phyloP scores from a whole-genome alignment of 1,284 basidiomycete genomes.

The Cryptococcus wingfieldii region DNA sequence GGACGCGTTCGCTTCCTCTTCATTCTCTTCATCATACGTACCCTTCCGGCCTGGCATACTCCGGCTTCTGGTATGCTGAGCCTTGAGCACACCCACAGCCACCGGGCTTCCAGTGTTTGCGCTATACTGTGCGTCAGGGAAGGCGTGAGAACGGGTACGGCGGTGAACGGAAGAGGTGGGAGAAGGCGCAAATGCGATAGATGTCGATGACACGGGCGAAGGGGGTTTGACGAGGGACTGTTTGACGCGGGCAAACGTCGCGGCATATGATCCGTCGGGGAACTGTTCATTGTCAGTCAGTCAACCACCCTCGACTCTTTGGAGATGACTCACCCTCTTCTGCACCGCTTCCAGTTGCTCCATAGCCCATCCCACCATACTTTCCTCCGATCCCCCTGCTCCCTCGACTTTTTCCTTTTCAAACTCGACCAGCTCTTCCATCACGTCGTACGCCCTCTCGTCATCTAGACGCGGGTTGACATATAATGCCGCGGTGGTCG shows the following conservation, averaged over 20 bases:
- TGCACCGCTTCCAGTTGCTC: conserved; percentile 31
- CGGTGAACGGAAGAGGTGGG: conserved; percentile 21
- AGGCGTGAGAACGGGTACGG: conserved; percentile 29
- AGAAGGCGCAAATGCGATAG: conserved; percentile 2
- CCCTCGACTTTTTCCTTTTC: conserved; percentile 33
- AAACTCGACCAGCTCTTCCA: conserved; percentile 44
- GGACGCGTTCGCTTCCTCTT: conserved; percentile 11
- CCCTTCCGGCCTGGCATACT: conserved; percentile 29
- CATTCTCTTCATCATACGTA: conserved; percentile 15
- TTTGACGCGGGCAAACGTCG: conserved; percentile 29
- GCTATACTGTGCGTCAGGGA: conserved; percentile 1
- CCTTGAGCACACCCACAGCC: not conserved
- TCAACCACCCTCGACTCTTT: not conserved
- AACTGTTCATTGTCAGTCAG: conserved; percentile 24
- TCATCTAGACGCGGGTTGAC: conserved; percentile 44
- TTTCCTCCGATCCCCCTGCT: conserved; percentile 21
- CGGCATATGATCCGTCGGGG: conserved; percentile 42
- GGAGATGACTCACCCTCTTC: conserved; percentile 32
- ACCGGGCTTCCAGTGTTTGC: conserved; percentile 2
- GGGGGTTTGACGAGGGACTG: conserved; percentile 18
- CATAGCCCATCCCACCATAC: conserved; percentile 24
- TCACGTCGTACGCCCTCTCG: conserved; percentile 26
- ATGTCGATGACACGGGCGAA: not conserved
- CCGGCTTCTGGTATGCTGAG: conserved; percentile 29
- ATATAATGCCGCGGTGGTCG: conserved; percentile 45